Evolutionary conservation across 139 green algal genomes (phyloP).

Genomic region (Coccomyxa sp.): DNA sequence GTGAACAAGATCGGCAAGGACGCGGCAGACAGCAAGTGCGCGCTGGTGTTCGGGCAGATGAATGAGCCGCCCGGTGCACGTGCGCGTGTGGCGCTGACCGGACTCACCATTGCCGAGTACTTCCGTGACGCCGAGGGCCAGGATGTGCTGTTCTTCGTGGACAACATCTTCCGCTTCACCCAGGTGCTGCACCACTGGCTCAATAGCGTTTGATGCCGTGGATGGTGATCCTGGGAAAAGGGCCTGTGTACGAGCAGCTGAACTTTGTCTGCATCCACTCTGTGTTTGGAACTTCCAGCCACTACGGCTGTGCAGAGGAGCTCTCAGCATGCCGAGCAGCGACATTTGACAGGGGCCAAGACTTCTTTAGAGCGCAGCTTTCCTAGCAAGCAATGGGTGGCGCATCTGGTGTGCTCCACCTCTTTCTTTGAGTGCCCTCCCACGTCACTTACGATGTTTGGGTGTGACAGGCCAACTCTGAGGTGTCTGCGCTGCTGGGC

Average conservation of each 20-base stretch:
- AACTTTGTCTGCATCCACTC: too few species aligned
- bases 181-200: conserved; percentile 45
- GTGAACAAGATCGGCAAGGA: conserved; percentile 96
- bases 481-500: conserved; percentile 97
- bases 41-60: conserved; percentile 99
- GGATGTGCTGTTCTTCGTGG: conserved; percentile 99
- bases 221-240: too few species aligned
- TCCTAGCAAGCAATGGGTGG: too few species aligned
- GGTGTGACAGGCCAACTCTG: conserved; percentile 84
- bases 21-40: conserved; percentile 92
- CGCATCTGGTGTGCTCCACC: too few species aligned
- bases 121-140: conserved; percentile 99
- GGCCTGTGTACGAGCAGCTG: too few species aligned
- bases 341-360: too few species aligned
- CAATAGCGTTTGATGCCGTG: too few species aligned
- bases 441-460: neutral
- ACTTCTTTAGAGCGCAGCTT: too few species aligned
- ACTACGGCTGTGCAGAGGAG: too few species aligned
- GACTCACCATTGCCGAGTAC: conserved; percentile 97
- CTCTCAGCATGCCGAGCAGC: too few species aligned
- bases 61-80: conserved; percentile 98
- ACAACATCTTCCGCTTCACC: conserved; percentile 99
- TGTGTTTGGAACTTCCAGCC: too few species aligned
- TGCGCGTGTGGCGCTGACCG: conserved; percentile 94
- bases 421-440: too few species aligned